A percentile compares a stretch with the other conserved stretches of the same genome.
Conservation (phyloP, 129 eudicot genomes). For the Artemisia tridentata region DNA sequence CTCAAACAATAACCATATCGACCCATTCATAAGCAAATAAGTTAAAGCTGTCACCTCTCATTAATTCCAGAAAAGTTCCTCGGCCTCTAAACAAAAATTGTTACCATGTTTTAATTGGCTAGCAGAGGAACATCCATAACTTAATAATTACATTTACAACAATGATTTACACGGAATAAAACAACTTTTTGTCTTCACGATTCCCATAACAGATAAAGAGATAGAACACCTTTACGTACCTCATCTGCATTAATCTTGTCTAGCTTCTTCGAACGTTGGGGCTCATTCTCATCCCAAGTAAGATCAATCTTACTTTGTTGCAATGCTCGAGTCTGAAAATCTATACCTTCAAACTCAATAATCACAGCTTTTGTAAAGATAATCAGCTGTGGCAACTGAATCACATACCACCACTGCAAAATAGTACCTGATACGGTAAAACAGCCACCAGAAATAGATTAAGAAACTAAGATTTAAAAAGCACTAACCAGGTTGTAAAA, state of each 20-base stretch:
- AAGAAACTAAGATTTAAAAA: too few relatives aligned
- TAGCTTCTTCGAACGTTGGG: slow-evolving; percentile 69
- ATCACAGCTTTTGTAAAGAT: slow-evolving; percentile 80
- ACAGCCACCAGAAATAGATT: neutral
- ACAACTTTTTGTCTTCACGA: too few relatives aligned
- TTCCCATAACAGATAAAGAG: neutral
- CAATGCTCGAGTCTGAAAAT: slow-evolving; percentile 61
- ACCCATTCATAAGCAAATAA: too few relatives aligned
- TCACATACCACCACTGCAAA: slow-evolving; percentile 90
- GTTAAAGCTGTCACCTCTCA: too few relatives aligned
- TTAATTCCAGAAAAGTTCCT: too few relatives aligned
- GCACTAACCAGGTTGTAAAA: too few relatives aligned
- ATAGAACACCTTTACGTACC: slow-evolving; percentile 32
- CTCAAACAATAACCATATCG: too few relatives aligned
- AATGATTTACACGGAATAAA: too few relatives aligned
- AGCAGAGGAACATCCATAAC: too few relatives aligned
- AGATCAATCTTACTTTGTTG: slow-evolving; percentile 73
- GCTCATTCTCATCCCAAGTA: slow-evolving; percentile 95
- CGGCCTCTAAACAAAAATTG: too few relatives aligned
- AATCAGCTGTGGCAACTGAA: slow-evolving; percentile 92
- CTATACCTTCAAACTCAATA: slow-evolving; percentile 86
- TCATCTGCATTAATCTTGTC: slow-evolving; percentile 62
- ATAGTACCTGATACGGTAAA: slow-evolving; percentile 57
- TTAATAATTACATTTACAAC: too few relatives aligned
- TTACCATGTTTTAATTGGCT: too few relatives aligned